phyloP scores from a whole-genome alignment of 345 rosid species.

The Geranium rotundifolium region DNA sequence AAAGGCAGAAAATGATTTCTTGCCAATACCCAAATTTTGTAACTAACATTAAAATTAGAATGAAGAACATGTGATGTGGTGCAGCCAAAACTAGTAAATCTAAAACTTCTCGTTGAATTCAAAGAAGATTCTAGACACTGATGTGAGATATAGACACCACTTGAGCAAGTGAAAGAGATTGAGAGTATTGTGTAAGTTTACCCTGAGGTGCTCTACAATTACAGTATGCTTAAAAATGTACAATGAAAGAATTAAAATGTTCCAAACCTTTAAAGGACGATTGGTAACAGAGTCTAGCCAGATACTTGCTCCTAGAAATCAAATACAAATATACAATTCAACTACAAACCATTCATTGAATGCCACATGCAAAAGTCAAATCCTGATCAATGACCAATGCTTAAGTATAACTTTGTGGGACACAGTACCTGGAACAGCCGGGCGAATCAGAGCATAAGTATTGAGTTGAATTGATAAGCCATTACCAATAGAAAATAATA shows the following conservation, averaged over 20 bases:
- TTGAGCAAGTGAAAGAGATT: background rate
- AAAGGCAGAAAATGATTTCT: background rate
- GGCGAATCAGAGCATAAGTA: slow-evolving; percentile 79
- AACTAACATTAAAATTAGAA: background rate
- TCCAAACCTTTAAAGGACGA: slow-evolving; percentile 68
- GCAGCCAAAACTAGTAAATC: background rate
- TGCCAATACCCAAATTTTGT: background rate
- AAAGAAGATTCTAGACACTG: background rate
- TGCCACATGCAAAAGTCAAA: background rate
- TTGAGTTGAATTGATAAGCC: slow-evolving; percentile 70
- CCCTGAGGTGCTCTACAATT: background rate
- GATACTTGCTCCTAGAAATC: slow-evolving; percentile 42
- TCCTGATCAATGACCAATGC: slow-evolving; percentile 1
- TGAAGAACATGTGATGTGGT: background rate
- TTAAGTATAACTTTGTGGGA: background rate
- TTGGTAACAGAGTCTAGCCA: slow-evolving; percentile 97
- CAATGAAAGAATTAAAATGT: background rate
- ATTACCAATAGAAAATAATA: slow-evolving; percentile 40
- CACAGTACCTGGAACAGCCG: slow-evolving; percentile 53
- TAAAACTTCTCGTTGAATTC: background rate
- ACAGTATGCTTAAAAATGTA: background rate
- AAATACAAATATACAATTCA: slow-evolving; percentile 6
- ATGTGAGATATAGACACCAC: background rate
- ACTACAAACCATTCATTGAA: slow-evolving; percentile 4
- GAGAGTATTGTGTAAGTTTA: background rate